Conservation (phyloP, 257 asterid species). For the Jacaranda mimosifolia region DNA sequence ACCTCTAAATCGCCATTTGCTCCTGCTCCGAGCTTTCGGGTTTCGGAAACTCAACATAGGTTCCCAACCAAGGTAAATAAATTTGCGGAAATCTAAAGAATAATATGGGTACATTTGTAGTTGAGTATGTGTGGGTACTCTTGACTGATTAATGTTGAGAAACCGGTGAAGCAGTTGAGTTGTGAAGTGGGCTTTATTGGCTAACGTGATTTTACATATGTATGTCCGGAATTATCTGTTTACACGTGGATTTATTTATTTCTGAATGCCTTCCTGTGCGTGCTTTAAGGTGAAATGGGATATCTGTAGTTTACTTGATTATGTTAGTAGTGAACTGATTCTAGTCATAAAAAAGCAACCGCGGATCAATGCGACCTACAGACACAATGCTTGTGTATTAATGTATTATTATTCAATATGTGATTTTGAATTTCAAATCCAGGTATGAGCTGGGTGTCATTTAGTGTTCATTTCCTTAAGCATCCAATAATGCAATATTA, state of each 20-base stretch:
- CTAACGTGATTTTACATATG: not conserved
- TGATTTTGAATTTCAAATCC: not conserved
- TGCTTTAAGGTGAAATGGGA: slow-evolving; percentile 14
- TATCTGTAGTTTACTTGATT: slow-evolving; percentile 16
- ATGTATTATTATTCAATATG: not conserved
- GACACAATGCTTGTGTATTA: not conserved
- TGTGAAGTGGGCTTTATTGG: slow-evolving; percentile 24
- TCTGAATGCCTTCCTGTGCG: not conserved
- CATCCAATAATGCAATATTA: not conserved
- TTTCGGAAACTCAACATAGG: slow-evolving; percentile 49
- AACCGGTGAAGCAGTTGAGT: not conserved
- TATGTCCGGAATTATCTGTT: not conserved
- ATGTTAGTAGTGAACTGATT: slow-evolving; percentile 13
- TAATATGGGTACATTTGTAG: slow-evolving; percentile 3
- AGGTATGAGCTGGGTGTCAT: not conserved
- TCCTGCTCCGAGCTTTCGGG: slow-evolving; percentile 44
- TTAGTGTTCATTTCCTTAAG: not conserved
- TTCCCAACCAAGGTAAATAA: slow-evolving; percentile 62
- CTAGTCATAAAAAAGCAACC: not conserved
- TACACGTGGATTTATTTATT: not conserved
- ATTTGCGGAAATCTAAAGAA: slow-evolving; percentile 18
- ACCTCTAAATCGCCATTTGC: slow-evolving; percentile 49
- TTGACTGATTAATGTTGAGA: slow-evolving; percentile 17
- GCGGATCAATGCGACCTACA: not conserved
- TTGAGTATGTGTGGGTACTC: slow-evolving; percentile 3